Evolutionary conservation across 2,329 filamentous ascomycete genomes (phyloP), one percentile per base, ranked within the genome.

Genomic region (Neofusicoccum ribis): DNA sequence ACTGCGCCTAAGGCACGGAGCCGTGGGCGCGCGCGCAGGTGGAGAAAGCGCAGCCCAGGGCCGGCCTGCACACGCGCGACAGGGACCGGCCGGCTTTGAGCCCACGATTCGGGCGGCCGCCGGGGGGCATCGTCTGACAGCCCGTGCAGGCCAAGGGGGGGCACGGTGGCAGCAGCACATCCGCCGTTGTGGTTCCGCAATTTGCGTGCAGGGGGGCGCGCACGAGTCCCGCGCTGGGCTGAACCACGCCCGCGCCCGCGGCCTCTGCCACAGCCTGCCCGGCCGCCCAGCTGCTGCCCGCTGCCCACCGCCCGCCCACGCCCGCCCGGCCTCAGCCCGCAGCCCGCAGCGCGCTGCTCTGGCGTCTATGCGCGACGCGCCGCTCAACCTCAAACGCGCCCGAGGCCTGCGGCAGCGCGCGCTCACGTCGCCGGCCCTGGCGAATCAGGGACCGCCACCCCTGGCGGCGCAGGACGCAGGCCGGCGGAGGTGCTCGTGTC

Each of bases 181-280:
- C 56, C 56, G 56, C 56, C 56, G 56, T 60, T 60, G 31, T 47
- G 56, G 56, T 60, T 60, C 56, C 56, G 56, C 56, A 60, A 60
- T 60, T 60, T 60, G 56, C 43, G 56, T 23, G 56, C 56, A 60
- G 43, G 43, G 56, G 56, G 47, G 39, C 52, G 43, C 31, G 37
- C 20, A 17, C 23, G 23, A 23, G 23, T 23, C 23, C 23, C 23
- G 27, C 27, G 27, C 27, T 31, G 27, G 27, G 27, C 27, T 31
- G 27, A 31, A 31, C 27, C 27, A 7, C 27, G 27, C 27, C 27
- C 27, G 7, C 27, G 27, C 27, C 27, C 27, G 27, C 27, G 7
- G 27, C 27, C 27, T 31, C 23, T 23, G 23, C 23, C 23, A 7
- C 27, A 5, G 27, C 27, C 27, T 7, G 27, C 27, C 27, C 27